Evolutionary conservation across 306 rosid species (phyloP).

Genomic region (Quercus glauca): DNA sequence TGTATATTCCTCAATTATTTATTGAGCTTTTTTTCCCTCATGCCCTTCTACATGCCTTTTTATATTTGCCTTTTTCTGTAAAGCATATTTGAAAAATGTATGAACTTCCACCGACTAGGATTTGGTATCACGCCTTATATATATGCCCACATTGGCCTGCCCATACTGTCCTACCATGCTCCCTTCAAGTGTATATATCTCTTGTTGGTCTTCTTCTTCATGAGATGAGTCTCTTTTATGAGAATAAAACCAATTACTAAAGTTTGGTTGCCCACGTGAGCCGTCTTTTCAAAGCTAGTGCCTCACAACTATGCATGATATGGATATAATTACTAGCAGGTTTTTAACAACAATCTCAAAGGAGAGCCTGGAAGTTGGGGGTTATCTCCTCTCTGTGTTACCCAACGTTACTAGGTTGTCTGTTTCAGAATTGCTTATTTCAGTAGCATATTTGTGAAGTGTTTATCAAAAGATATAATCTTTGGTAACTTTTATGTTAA

Average conservation of each 20-base stretch:
- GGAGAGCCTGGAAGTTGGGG: background rate
- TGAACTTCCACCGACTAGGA: conserved; percentile 33
- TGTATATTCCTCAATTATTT: conserved; percentile 31
- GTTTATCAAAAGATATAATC: no score
- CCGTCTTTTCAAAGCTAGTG: conserved; percentile 32
- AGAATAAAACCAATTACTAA: conserved; percentile 22
- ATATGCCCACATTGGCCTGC: conserved; percentile 27
- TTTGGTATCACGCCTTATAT: conserved; percentile 27
- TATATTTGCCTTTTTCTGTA: conserved; percentile 34
- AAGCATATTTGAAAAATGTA: conserved; percentile 28
- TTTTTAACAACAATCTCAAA: background rate
- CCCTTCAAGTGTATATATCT: background rate
- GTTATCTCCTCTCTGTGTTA: no score
- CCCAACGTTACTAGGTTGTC: no score
- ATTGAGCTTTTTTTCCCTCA: conserved; percentile 25
- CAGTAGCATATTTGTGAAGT: no score
- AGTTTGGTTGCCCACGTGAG: conserved; percentile 35
- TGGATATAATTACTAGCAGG: conserved; percentile 37
- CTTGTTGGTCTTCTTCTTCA: conserved; percentile 12
- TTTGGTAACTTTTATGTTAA: no score
- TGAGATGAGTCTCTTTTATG: conserved; percentile 16
- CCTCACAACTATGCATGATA: conserved; percentile 37
- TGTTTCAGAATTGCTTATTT: no score
- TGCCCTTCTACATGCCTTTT: background rate
- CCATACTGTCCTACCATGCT: conserved; percentile 22